phyloP scores from a whole-genome alignment of 2,329 filamentous ascomycete species.

The Trichoderma atrobrunneum region DNA sequence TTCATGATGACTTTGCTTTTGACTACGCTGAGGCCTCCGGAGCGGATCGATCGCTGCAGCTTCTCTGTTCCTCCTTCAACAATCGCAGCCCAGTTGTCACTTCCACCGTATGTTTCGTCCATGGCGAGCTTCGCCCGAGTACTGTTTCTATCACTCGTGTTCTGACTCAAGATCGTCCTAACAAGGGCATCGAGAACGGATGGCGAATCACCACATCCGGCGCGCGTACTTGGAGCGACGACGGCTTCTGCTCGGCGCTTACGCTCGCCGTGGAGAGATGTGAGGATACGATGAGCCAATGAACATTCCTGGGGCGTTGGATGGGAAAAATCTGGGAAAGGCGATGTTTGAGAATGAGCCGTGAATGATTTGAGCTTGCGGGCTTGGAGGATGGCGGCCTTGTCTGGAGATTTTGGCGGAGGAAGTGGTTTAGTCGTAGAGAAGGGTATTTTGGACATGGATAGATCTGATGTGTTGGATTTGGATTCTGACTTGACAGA shows the following conservation, averaged over 20 bases:
- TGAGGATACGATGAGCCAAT: conserved; percentile 64
- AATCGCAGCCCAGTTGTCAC: conserved; percentile 44
- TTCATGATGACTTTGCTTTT: conserved; percentile 71
- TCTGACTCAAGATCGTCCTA: conserved; percentile 52
- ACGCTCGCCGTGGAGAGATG: conserved; percentile 62
- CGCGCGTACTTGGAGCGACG: conserved; percentile 59
- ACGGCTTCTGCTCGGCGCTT: conserved; percentile 55
- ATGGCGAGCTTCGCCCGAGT: conserved; percentile 56
- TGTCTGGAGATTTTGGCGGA: conserved; percentile 14
- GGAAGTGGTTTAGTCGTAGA: background rate
- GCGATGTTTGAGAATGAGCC: conserved; percentile 45
- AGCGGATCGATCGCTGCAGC: conserved; percentile 61
- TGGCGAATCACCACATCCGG: conserved; percentile 57
- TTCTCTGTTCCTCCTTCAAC: conserved; percentile 38
- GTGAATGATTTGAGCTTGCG: conserved; percentile 45
- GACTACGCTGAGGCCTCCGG: conserved; percentile 66
- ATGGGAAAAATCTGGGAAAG: conserved; percentile 64
- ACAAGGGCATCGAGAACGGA: conserved; percentile 52
- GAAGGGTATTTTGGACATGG: background rate
- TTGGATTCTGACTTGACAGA: background rate
- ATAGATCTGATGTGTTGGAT: background rate
- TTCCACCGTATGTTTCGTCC: conserved; percentile 43
- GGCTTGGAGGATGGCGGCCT: conserved; percentile 33
- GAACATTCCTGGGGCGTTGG: conserved; percentile 67
- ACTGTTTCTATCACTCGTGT: conserved; percentile 54